Percentiles rank a stretch among this genome's conserved stretches.
Evolutionary conservation across 768 basidiomycete genomes (phyloP).

Genomic region (Paxillus rubicundulus): DNA sequence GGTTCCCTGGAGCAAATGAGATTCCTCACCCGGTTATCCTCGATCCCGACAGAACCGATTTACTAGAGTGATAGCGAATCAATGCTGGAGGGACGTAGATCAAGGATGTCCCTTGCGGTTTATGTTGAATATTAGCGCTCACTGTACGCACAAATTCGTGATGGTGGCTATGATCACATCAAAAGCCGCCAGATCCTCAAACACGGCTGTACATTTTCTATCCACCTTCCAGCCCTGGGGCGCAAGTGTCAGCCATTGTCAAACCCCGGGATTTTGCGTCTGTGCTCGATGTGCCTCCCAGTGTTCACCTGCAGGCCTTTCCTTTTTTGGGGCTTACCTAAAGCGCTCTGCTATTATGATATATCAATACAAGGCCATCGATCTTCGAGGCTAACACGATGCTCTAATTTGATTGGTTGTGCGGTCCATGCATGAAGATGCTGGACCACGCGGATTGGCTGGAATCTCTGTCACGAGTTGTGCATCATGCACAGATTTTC

Average conservation of each 20-base stretch:
- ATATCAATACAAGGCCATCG: constrained; percentile 13
- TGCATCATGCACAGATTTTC: too few species aligned
- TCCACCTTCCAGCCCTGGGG: background rate
- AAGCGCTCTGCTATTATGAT: background rate
- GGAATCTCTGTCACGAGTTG: background rate
- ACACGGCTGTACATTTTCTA: background rate
- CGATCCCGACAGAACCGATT: constrained; percentile 29
- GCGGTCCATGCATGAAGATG: background rate
- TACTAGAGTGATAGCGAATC: constrained; percentile 13
- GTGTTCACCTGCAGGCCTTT: background rate
- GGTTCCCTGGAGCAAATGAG: constrained; percentile 31
- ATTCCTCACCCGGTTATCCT: constrained; percentile 34
- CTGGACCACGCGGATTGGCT: background rate
- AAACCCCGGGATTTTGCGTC: constrained; percentile 10
- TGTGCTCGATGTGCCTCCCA: constrained; percentile 29
- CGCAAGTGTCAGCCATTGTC: constrained; percentile 1
- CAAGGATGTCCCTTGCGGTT: background rate
- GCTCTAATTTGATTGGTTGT: background rate
- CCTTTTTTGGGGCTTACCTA: constrained; percentile 7
- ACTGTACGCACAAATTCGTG: background rate
- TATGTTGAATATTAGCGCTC: background rate
- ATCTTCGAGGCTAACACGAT: constrained; percentile 13
- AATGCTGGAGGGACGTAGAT: background rate
- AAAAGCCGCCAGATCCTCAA: background rate
- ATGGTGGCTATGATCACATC: background rate